Evolutionary conservation across 257 asterid species (phyloP).

Genomic region (Penstemon eatonii): DNA sequence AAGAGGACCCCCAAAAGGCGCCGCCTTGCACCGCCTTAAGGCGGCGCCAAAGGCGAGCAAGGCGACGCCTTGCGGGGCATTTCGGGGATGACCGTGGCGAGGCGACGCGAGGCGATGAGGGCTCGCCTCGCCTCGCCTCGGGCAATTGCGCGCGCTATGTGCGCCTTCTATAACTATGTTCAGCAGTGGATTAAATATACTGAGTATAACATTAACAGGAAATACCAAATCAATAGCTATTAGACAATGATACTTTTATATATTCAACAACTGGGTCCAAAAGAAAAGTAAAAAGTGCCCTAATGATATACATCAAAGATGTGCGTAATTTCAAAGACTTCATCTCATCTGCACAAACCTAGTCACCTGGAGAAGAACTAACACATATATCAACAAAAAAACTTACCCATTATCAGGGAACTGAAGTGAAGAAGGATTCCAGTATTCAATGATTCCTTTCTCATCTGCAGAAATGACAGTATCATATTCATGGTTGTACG

Average conservation of each 20-base stretch:
- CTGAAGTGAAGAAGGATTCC: slow-evolving; percentile 85
- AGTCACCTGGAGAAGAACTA: background rate
- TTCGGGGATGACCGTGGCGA: too few relatives aligned
- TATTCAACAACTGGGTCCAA: background rate
- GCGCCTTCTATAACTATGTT: too few relatives aligned
- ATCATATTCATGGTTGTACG: slow-evolving; percentile 82
- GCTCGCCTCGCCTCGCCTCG: too few relatives aligned
- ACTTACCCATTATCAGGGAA: slow-evolving; percentile 83
- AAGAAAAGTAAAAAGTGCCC: background rate
- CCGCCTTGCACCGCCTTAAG: too few relatives aligned
- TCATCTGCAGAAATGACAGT: slow-evolving; percentile 92
- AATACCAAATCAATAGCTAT: slow-evolving; percentile 18
- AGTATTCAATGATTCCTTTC: slow-evolving; percentile 92
- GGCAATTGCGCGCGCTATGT: too few relatives aligned
- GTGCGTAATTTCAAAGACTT: slow-evolving; percentile 9
- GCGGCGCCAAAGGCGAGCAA: too few relatives aligned
- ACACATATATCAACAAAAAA: slow-evolving; percentile 7
- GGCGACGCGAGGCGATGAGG: too few relatives aligned
- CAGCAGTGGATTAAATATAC: background rate
- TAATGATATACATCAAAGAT: slow-evolving; percentile 8
- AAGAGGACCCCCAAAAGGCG: too few relatives aligned
- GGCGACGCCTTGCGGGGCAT: too few relatives aligned
- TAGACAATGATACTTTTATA: slow-evolving; percentile 8
- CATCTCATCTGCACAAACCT: slow-evolving; percentile 3
- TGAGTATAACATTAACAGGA: background rate